Evolutionary conservation across 208 protist genomes (phyloP), one percentile per base, ranked within the genome.

Genomic region (Naegleria lovaniensis): DNA sequence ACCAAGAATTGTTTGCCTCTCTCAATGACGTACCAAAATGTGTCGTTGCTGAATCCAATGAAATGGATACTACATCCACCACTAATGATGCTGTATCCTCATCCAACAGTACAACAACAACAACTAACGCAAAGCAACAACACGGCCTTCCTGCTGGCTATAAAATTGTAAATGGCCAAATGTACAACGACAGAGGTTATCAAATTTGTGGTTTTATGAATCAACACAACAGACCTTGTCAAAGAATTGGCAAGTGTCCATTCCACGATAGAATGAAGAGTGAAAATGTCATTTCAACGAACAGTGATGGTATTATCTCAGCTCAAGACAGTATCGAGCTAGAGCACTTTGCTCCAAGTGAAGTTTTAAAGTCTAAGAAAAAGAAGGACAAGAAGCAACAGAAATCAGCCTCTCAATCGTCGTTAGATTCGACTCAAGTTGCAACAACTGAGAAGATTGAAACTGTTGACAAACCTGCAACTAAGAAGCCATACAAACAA

Each of bases 401-500:
- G n/a, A 59, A 55, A 29, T 38, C 38, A 40, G 3, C 33, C 7
- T 25, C 15, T 13, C 25, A 36, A 36, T 9, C 67, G 1, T 29
- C 22, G 55, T 58, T 58, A 58, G 51, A 58, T 19, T 5, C 15
- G 5, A 5, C 51, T 19, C 15, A 5, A 58, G 51, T 58, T 58
- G 51, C 5, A 58, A 19, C 51, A n/a, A n/a, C n/a, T n/a, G 39
- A 33, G 11, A 19, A 33, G 29, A 41, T 33, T 38, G 11, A 16
- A 40, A 16, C 29, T 41, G 29, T 16, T 16, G 40, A 48, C 7
- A 87, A 87, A 33, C 16, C 41, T 67, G 0, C 41, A 39, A 33
- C 85, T n/a, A 39, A 52, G 29, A 67, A 38, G 41, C 85, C 85
- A 67, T 89, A 41, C 48, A 93, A 93, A 43, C 90, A 91, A 88